These are phyloP conservation scores for Dactylellina cionopaga DNA, from an alignment of 2,329 filamentous ascomycete species.

Conservation along the genomic window DNA sequence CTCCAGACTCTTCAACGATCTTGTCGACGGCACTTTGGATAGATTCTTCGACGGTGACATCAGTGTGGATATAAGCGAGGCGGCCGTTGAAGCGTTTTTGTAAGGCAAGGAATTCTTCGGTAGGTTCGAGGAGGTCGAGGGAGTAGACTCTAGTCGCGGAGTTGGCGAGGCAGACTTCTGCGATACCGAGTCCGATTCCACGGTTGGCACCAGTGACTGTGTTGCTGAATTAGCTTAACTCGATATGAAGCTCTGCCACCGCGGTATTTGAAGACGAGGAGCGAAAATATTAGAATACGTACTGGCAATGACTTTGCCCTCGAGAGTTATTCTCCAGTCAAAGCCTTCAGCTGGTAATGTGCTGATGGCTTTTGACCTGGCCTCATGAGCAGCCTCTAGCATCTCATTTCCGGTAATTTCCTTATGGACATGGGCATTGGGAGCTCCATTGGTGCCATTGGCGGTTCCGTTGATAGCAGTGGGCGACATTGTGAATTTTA, in stretches of 20 bases:
- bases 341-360: constrained; percentile 59
- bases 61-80: constrained; percentile 63
- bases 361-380: constrained; percentile 45
- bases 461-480: constrained; percentile 31
- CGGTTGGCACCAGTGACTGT: constrained; percentile 63
- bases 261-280: too few relatives aligned
- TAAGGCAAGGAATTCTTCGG: constrained; percentile 59
- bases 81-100: constrained; percentile 62
- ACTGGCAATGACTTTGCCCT: constrained; percentile 62
- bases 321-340: constrained; percentile 60
- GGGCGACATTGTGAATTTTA: constrained; percentile 49
- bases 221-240: constrained; percentile 55
- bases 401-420: constrained; percentile 39
- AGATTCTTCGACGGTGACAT: constrained; percentile 63
- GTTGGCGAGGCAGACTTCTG: constrained; percentile 64
- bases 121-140: constrained; percentile 61
- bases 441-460: background rate
- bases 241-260: too few relatives aligned
- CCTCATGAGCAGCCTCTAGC: constrained; percentile 32
- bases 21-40: constrained; percentile 62
- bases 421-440: constrained; percentile 5
- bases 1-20: constrained; percentile 61
- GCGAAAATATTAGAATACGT: constrained; percentile 50
- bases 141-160: constrained; percentile 61
- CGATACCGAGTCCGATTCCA: constrained; percentile 64